These are phyloP conservation scores for Lophiostoma macrostomum DNA, from an alignment of 495 filamentous ascomycete species.

Conservation along the genomic window DNA sequence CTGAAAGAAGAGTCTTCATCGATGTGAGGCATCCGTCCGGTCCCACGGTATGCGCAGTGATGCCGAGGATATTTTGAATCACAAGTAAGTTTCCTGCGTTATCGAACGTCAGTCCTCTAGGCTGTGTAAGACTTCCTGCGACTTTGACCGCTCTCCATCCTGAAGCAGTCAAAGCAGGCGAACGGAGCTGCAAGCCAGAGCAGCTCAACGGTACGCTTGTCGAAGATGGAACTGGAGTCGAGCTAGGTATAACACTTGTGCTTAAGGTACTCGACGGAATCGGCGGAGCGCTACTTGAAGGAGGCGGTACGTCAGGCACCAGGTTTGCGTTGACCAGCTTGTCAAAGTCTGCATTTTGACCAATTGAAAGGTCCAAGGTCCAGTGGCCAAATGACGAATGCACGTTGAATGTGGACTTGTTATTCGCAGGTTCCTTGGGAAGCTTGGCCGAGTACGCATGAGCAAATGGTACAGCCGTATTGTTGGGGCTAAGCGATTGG, in stretches of 20 bases:
- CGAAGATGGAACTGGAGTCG: constrained; percentile 7
- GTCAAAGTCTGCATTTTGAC: constrained; percentile 22
- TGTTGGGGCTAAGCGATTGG: constrained; percentile 7
- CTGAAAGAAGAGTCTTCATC: constrained; percentile 9
- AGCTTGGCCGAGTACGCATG: constrained; percentile 14
- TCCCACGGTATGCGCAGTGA: constrained; percentile 25
- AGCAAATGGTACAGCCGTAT: constrained; percentile 13
- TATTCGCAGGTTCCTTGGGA: constrained; percentile 26
- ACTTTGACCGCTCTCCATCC: constrained; percentile 30
- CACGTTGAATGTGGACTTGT: constrained; percentile 24
- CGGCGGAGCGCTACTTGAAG: constrained; percentile 4
- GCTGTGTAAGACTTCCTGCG: constrained; percentile 17
- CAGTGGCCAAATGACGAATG: constrained; percentile 28
- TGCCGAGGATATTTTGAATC: constrained; percentile 22
- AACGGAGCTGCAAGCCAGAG: constrained; percentile 9
- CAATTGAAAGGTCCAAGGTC: constrained; percentile 17
- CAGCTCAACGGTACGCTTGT: constrained; percentile 12
- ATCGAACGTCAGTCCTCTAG: constrained; percentile 20
- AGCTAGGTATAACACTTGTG: constrained; percentile 14
- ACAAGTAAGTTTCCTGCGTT: constrained; percentile 26
- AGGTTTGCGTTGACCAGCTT: constrained; percentile 17
- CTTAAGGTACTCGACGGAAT: constrained; percentile 7
- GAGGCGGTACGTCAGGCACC: constrained; percentile 6
- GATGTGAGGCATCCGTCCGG: constrained; percentile 23
- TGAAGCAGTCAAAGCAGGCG: background rate